phyloP scores from a whole-genome alignment of 1,284 basidiomycete genomes.

The Rhodotorula sp. region DNA sequence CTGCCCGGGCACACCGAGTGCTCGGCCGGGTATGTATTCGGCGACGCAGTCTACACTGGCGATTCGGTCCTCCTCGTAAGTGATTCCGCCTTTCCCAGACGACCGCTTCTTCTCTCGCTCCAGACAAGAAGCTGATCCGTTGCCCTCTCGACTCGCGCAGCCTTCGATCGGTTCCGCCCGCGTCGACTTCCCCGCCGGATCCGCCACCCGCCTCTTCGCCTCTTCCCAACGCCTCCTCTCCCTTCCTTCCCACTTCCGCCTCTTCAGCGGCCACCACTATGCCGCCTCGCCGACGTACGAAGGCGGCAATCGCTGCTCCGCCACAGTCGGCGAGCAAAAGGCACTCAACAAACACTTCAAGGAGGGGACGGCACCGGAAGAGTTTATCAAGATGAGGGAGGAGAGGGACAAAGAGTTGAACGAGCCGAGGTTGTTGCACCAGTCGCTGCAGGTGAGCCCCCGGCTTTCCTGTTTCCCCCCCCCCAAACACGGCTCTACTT shows the following conservation, averaged over 20 bases:
- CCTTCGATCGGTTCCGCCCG: slow-evolving; percentile 46
- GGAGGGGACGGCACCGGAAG: slow-evolving; percentile 27
- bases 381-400: slow-evolving; percentile 42
- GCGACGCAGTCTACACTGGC: slow-evolving; percentile 44
- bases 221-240: slow-evolving; percentile 43
- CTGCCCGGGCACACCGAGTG: slow-evolving; percentile 46
- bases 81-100: not conserved
- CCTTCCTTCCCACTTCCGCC: slow-evolving; percentile 37
- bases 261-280: slow-evolving; percentile 45
- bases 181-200: slow-evolving; percentile 46
- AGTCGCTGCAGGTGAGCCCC: slow-evolving; percentile 42
- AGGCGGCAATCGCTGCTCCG: slow-evolving; percentile 39
- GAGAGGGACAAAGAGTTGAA: slow-evolving; percentile 40
- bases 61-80: slow-evolving; percentile 45
- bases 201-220: slow-evolving; percentile 36
- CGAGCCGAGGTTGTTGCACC: slow-evolving; percentile 42
- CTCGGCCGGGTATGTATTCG: slow-evolving; percentile 29
- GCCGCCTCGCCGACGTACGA: slow-evolving; percentile 20
- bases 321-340: slow-evolving; percentile 44
- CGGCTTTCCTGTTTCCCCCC: not conserved
- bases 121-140: too few species aligned
- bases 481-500: not conserved
- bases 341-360: slow-evolving; percentile 43
- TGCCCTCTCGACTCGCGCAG: not conserved
- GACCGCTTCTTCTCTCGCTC: not conserved